These are phyloP conservation scores for Botrytis galanthina DNA, from an alignment of 2,329 filamentous ascomycete species.

Conservation along the genomic window DNA sequence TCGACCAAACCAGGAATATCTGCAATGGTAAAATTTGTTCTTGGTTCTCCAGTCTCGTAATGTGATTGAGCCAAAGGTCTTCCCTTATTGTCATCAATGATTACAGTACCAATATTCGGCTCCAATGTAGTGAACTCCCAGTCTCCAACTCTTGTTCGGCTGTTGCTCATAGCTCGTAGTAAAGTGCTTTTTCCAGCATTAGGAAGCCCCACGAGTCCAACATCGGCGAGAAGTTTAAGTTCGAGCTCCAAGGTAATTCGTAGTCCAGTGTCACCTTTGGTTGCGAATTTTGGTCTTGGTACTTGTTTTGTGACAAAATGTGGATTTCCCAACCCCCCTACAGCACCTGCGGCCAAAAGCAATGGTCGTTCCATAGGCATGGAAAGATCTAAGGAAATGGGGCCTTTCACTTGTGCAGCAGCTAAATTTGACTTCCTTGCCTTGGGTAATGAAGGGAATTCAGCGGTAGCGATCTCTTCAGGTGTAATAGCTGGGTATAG, in stretches of 20 bases:
- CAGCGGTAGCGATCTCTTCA: constrained; percentile 62
- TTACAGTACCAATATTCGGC: constrained; percentile 93
- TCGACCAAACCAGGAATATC: constrained; percentile 94
- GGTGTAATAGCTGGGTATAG: constrained; percentile 77
- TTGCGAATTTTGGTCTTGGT: constrained; percentile 80
- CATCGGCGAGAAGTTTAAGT: constrained; percentile 90
- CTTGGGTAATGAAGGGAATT: constrained; percentile 56
- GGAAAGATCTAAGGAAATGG: constrained; percentile 71
- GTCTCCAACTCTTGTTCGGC: constrained; percentile 81
- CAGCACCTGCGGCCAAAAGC: constrained; percentile 79
- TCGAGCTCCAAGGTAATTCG: constrained; percentile 81
- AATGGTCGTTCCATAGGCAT: constrained; percentile 79
- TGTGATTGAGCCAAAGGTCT: constrained; percentile 54
- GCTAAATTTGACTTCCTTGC: constrained; percentile 56
- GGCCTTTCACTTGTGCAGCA: constrained; percentile 61
- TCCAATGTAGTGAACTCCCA: constrained; percentile 97
- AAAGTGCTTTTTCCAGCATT: constrained; percentile 97
- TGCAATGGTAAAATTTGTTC: constrained; percentile 86
- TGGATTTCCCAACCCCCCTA: constrained; percentile 89
- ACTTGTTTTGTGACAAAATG: constrained; percentile 81
- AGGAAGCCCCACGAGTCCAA: constrained; percentile 89
- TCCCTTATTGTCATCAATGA: constrained; percentile 83
- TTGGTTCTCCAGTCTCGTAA: constrained; percentile 51
- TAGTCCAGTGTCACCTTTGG: constrained; percentile 77
- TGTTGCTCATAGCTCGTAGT: constrained; percentile 81